Conservation (phyloP, 805 yeast species). For the Teunomyces kruisii region DNA sequence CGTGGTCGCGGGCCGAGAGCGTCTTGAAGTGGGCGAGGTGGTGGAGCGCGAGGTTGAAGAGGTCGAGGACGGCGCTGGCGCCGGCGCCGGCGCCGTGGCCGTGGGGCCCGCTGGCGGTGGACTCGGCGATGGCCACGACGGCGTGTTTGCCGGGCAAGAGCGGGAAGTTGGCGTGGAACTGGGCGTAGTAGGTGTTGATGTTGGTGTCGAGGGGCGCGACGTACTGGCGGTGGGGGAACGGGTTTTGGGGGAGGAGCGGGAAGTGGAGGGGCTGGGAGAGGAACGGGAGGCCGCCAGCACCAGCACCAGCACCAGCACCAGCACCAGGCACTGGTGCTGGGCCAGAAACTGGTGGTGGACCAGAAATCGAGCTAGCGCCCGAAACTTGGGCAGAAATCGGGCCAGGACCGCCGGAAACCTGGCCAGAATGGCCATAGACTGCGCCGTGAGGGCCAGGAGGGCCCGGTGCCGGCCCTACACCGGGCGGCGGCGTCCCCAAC, state of each 20-base stretch:
- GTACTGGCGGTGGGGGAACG: constrained; percentile 9
- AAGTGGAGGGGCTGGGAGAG: background rate
- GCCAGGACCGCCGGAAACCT: too few species aligned
- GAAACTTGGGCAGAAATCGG: too few species aligned
- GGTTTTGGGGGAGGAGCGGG: too few species aligned
- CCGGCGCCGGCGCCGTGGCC: too few species aligned
- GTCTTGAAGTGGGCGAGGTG: constrained; percentile 38
- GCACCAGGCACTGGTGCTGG: too few species aligned
- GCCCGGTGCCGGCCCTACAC: too few species aligned
- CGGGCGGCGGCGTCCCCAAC: constrained; percentile 3
- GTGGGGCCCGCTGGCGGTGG: constrained; percentile 9
- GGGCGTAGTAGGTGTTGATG: constrained; percentile 41
- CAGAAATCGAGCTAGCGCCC: too few species aligned
- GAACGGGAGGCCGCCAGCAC: too few species aligned
- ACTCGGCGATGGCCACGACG: constrained; percentile 13
- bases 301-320: too few species aligned
- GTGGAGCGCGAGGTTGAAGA: constrained; percentile 42
- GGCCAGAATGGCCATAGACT: too few species aligned
- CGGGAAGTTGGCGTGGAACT: constrained; percentile 46
- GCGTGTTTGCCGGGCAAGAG: constrained; percentile 38
- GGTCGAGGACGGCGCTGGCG: constrained; percentile 33
- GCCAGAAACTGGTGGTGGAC: too few species aligned
- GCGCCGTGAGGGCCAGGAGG: too few species aligned
- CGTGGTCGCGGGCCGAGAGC: constrained; percentile 30
- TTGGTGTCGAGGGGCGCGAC: constrained; percentile 27